phyloP scores from a whole-genome alignment of 2,329 filamentous ascomycete species.

The Colletotrichum sp. region DNA sequence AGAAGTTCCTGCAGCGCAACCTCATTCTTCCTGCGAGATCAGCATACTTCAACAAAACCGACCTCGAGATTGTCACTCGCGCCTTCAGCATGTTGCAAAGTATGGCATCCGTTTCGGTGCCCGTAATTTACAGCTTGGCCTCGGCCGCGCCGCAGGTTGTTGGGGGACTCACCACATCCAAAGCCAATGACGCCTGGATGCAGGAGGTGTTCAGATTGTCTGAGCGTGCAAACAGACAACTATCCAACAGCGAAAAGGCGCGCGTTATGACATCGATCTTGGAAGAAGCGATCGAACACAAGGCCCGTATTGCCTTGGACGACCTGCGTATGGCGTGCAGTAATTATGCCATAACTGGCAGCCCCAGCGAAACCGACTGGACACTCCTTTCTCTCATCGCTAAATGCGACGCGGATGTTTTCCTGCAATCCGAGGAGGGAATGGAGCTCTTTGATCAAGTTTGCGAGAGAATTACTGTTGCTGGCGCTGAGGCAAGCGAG shows the following conservation, averaged over 20 bases:
- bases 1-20: constrained; percentile 54
- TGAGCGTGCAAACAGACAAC: constrained; percentile 28
- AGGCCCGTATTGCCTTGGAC: constrained; percentile 37
- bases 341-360: constrained; percentile 40
- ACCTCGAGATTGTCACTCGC: constrained; percentile 43
- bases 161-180: constrained; percentile 40
- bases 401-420: constrained; percentile 52
- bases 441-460: constrained; percentile 42
- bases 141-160: constrained; percentile 30
- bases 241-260: constrained; percentile 23
- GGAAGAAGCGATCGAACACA: constrained; percentile 33
- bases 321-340: constrained; percentile 48
- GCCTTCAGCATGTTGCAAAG: constrained; percentile 44
- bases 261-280: constrained; percentile 34
- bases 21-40: constrained; percentile 57
- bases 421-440: constrained; percentile 43
- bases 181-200: constrained; percentile 44
- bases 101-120: constrained; percentile 39
- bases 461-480: constrained; percentile 36
- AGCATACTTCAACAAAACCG: constrained; percentile 47
- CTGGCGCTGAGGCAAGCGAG: constrained; percentile 18
- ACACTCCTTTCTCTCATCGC: constrained; percentile 43
- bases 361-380: constrained; percentile 43
- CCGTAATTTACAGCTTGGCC: constrained; percentile 51
- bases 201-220: constrained; percentile 39